phyloP scores from a whole-genome alignment of 1,284 basidiomycete genomes.

The Mycena citricolor region DNA sequence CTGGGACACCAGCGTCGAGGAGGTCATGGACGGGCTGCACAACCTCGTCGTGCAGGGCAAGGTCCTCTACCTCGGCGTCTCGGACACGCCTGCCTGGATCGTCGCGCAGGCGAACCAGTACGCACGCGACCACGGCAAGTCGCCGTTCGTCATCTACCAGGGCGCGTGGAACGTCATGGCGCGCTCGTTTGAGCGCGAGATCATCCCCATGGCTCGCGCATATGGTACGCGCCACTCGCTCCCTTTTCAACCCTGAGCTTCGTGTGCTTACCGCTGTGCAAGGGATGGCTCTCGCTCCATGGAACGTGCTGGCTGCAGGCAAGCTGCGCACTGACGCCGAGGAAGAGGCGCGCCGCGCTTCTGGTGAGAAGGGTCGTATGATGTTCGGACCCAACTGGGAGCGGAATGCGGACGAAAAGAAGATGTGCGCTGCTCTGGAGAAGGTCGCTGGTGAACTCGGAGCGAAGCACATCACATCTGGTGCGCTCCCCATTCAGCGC shows the following conservation, averaged over 20 bases:
- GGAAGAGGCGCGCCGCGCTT: slow-evolving; percentile 36
- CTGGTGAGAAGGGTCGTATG: slow-evolving; percentile 32
- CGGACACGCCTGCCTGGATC: slow-evolving; percentile 29
- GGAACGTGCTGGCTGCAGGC: slow-evolving; percentile 49
- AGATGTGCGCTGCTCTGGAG: slow-evolving; percentile 41
- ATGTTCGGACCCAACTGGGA: slow-evolving; percentile 39
- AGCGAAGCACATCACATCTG: slow-evolving; percentile 5
- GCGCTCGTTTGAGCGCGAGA: slow-evolving; percentile 23
- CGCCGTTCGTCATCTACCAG: slow-evolving; percentile 42
- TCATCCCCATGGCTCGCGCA: slow-evolving; percentile 40
- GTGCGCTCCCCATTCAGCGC: no score
- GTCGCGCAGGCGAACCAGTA: slow-evolving; percentile 29
- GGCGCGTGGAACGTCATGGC: slow-evolving; percentile 34
- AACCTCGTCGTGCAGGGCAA: slow-evolving; percentile 4
- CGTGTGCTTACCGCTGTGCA: not conserved
- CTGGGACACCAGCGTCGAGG: no score
- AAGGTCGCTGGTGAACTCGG: slow-evolving; percentile 18
- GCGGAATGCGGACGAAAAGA: slow-evolving; percentile 39
- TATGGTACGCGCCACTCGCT: slow-evolving; percentile 30
- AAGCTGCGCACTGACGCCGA: slow-evolving; percentile 48
- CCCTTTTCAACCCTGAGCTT: not conserved
- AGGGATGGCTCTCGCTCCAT: slow-evolving; percentile 45
- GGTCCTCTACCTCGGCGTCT: slow-evolving; percentile 13
- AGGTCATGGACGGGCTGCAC: slow-evolving; percentile 4
- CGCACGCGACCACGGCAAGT: slow-evolving; percentile 33